Evolutionary conservation across 305 asterid species (phyloP), one percentile per base, ranked within the genome.

Genomic region (Ruellia speciosa): DNA sequence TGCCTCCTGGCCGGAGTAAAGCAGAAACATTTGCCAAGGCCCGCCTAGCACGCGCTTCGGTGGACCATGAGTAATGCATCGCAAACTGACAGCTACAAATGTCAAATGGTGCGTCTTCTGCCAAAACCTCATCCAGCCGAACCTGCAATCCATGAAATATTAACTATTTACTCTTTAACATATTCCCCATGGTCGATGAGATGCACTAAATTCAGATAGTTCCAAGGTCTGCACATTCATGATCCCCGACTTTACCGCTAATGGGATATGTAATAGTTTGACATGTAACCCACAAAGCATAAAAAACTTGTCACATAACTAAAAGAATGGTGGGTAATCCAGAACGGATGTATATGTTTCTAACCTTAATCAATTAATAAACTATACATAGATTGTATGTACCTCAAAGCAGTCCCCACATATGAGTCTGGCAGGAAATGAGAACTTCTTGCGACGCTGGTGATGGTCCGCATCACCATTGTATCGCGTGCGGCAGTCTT

Each of bases 331-430:
- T n/a, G n/a, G n/a, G n/a, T n/a, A n/a, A n/a, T n/a, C n/a, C n/a
- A n/a, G n/a, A n/a, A n/a, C 10, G 14, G 16, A 19, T n/a, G 4
- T 4, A 12, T 2, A 33, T 55, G 58, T 50, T 50, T 50, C 24
- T 9, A 20, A 28, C 19, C 15, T 16, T 50, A 16, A 16, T 16
- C 54, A 16, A 14, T 50, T 50, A 18, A 50, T 16, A 50, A 33
- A 33, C 37, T 33, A 33, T 33, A 33, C 8, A n/a, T 33, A 52
- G 18, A 19, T 18, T 24, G 6, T 33, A 67, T 34, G 54, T 67
- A 86, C 98, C 94, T 92, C 97, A 70, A 69, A 92, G 75, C 99
- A 92, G 79, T 92, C 97, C 67, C 96, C 99, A 66, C 97, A 86
- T 34, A 88, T 24, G 60, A 92, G 96, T 68, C 96, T 76, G 62